Conservation (phyloP, 192 early-diverging fungal genomes). For the Backusella australiensis region DNA sequence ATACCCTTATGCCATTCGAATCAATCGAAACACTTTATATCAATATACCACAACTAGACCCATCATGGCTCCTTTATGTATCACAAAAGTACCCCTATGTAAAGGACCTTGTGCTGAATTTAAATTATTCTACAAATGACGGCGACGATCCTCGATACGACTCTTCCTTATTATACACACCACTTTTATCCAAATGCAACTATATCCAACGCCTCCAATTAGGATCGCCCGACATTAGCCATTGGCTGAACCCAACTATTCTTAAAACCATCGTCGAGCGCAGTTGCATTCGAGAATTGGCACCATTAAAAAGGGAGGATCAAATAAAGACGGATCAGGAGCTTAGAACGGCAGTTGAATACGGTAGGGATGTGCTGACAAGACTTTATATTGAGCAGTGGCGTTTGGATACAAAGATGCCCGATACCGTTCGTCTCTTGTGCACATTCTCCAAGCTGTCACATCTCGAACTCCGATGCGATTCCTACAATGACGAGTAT, state of each 20-base stretch:
- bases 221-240: not conserved
- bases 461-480: not conserved
- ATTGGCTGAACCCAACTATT: not conserved
- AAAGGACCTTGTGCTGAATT: not conserved
- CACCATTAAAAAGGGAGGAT: not conserved
- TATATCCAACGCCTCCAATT: not conserved
- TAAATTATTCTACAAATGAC: not conserved
- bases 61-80: not conserved
- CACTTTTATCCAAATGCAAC: not conserved
- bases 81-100: not conserved
- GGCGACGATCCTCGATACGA: not conserved
- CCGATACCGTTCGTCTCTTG: not conserved
- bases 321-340: not conserved
- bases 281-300: not conserved
- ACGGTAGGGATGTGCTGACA: not conserved
- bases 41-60: not conserved
- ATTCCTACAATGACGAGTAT: not conserved
- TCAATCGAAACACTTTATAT: not conserved
- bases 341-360: not conserved
- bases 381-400: not conserved
- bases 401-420: not conserved
- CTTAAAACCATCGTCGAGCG: not conserved
- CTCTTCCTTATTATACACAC: not conserved
- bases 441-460: not conserved
- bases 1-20: not conserved